Evolutionary conservation across 306 rosid genomes (phyloP).

Genomic region (Castanea sativa): DNA sequence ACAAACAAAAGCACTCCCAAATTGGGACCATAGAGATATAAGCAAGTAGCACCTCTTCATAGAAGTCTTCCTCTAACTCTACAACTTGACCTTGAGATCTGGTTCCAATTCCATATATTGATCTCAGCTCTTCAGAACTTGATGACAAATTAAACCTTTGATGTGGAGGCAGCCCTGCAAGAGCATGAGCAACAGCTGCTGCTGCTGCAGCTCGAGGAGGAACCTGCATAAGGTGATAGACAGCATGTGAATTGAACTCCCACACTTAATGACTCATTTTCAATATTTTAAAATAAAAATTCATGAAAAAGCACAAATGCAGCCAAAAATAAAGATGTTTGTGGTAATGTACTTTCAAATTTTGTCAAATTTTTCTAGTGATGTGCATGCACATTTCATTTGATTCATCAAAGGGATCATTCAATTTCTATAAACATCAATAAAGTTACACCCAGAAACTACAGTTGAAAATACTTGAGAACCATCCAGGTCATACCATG

Average conservation of each 20-base stretch:
- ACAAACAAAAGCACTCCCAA: conserved; percentile 33
- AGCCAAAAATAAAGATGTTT: background rate
- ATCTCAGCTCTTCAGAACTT: conserved; percentile 86
- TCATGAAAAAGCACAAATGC: background rate
- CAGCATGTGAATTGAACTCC: conserved; percentile 28
- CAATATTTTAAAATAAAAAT: background rate
- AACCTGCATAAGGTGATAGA: conserved; percentile 58
- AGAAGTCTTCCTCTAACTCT: conserved; percentile 85
- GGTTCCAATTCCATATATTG: conserved; percentile 89
- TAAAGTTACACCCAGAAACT: background rate
- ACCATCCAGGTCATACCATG: background rate
- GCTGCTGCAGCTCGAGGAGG: conserved; percentile 96
- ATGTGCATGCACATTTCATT: background rate
- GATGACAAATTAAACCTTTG: conserved; percentile 78
- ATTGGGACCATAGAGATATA: conserved; percentile 34
- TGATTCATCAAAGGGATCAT: background rate
- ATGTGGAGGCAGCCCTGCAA: conserved; percentile 95
- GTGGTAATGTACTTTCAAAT: background rate
- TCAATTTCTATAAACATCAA: background rate
- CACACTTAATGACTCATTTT: background rate
- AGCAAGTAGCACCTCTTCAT: conserved; percentile 81
- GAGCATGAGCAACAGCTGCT: conserved; percentile 96
- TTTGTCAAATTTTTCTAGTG: background rate
- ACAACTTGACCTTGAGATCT: conserved; percentile 52
- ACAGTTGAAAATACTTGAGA: background rate